These are phyloP conservation scores for Diutina scorzettiae DNA, from an alignment of 1,139 yeast species.

Conservation along the genomic window DNA sequence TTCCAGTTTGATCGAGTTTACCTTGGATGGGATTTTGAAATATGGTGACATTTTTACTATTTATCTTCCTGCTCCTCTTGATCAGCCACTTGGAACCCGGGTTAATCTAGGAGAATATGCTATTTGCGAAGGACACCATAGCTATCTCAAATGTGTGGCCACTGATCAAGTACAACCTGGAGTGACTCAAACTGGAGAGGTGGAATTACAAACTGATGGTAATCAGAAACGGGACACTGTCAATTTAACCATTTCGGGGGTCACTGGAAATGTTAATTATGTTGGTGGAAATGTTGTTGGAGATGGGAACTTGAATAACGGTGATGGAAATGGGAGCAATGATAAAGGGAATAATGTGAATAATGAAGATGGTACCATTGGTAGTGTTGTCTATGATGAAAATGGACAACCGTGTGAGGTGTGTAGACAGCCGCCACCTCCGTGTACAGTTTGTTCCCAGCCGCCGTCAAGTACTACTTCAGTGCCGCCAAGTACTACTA, in stretches of 20 bases:
- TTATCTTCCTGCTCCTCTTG: neutral
- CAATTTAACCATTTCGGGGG: neutral
- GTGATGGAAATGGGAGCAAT: constrained; percentile 1
- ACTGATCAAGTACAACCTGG: neutral
- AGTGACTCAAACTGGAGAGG: neutral
- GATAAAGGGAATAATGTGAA: neutral
- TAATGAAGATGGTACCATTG: neutral
- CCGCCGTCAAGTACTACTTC: neutral
- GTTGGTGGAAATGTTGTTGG: neutral
- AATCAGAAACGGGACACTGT: too few species aligned
- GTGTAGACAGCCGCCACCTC: neutral
- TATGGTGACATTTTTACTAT: neutral
- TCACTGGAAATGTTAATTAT: neutral
- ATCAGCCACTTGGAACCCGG: neutral
- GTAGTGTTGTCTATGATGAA: constrained; percentile 1
- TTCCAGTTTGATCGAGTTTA: neutral
- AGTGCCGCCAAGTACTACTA: neutral
- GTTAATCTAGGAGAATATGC: neutral
- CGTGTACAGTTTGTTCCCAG: neutral
- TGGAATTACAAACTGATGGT: neutral
- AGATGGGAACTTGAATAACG: neutral
- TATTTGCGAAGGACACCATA: neutral
- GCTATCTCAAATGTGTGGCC: neutral
- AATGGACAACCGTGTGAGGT: neutral
- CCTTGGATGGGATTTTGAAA: neutral